phyloP scores from a whole-genome alignment of 306 rosid species.

The Rosa multiflora region DNA sequence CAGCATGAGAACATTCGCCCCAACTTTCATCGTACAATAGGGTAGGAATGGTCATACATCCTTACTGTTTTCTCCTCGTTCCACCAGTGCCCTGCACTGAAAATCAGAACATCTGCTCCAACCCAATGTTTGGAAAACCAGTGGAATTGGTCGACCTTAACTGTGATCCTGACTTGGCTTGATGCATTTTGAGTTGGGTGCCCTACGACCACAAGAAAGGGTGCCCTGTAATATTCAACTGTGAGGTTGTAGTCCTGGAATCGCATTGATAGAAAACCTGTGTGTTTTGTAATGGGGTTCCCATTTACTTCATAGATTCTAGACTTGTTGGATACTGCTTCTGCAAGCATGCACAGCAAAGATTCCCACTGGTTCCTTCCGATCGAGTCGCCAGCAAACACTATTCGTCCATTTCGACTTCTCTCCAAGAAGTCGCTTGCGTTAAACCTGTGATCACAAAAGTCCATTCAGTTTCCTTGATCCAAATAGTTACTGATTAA shows the following conservation, averaged over 20 bases:
- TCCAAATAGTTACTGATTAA: neutral
- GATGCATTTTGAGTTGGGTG: slow-evolving; percentile 59
- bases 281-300: slow-evolving; percentile 78
- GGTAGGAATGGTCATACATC: slow-evolving; percentile 28
- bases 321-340: slow-evolving; percentile 59
- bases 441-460: slow-evolving; percentile 55
- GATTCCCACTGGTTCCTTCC: slow-evolving; percentile 99
- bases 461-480: neutral
- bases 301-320: slow-evolving; percentile 74
- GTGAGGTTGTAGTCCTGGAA: slow-evolving; percentile 71
- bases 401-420: slow-evolving; percentile 70
- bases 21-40: neutral
- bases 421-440: slow-evolving; percentile 75
- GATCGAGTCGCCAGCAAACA: slow-evolving; percentile 85
- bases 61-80: slow-evolving; percentile 60
- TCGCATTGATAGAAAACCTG: slow-evolving; percentile 59
- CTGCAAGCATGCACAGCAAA: slow-evolving; percentile 68
- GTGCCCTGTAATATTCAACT: slow-evolving; percentile 78
- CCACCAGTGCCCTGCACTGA: slow-evolving; percentile 94
- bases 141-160: slow-evolving; percentile 63
- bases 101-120: slow-evolving; percentile 64
- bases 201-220: slow-evolving; percentile 57
- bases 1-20: neutral
- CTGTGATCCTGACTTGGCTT: slow-evolving; percentile 23
- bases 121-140: slow-evolving; percentile 64